Evolutionary conservation across 1,284 basidiomycete species (phyloP).

Genomic region (Leucoagaricus sp.): DNA sequence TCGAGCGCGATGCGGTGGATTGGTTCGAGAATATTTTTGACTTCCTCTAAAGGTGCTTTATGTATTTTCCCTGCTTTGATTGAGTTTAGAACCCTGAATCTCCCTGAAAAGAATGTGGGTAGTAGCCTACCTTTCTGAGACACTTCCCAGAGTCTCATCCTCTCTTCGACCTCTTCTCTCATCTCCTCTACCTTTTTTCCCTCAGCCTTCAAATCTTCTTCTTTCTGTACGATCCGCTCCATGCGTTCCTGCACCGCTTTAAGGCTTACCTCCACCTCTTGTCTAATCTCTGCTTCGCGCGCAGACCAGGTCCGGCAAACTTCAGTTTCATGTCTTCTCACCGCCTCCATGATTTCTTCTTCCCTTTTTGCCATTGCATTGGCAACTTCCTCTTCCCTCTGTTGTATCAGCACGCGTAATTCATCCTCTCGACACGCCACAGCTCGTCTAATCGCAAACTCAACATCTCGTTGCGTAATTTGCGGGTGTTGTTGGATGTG

Average conservation of each 20-base stretch:
- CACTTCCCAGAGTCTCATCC: constrained; percentile 20
- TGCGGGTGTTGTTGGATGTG: constrained; percentile 37
- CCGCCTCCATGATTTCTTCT: constrained; percentile 71
- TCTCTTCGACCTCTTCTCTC: constrained; percentile 48
- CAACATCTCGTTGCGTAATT: constrained; percentile 43
- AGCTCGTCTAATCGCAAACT: constrained; percentile 58
- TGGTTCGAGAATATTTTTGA: constrained; percentile 66
- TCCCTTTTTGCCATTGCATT: constrained; percentile 63
- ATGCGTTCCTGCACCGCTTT: constrained; percentile 54
- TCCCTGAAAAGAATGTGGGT: not conserved
- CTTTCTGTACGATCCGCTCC: constrained; percentile 50
- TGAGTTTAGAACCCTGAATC: not conserved
- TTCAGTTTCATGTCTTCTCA: constrained; percentile 66
- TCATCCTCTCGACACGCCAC: constrained; percentile 66
- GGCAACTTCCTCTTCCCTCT: constrained; percentile 72
- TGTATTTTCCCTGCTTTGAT: constrained; percentile 41
- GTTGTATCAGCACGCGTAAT: constrained; percentile 61
- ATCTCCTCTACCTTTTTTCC: constrained; percentile 48
- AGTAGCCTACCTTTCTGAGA: constrained; percentile 34
- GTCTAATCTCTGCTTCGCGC: constrained; percentile 56
- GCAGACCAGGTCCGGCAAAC: constrained; percentile 64
- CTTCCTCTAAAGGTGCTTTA: constrained; percentile 69
- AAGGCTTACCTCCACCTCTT: constrained; percentile 48
- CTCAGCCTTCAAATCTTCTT: constrained; percentile 55
- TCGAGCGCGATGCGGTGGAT: constrained; percentile 40